phyloP scores from a whole-genome alignment of 495 filamentous ascomycete genomes.

The Podospora appendiculata region DNA sequence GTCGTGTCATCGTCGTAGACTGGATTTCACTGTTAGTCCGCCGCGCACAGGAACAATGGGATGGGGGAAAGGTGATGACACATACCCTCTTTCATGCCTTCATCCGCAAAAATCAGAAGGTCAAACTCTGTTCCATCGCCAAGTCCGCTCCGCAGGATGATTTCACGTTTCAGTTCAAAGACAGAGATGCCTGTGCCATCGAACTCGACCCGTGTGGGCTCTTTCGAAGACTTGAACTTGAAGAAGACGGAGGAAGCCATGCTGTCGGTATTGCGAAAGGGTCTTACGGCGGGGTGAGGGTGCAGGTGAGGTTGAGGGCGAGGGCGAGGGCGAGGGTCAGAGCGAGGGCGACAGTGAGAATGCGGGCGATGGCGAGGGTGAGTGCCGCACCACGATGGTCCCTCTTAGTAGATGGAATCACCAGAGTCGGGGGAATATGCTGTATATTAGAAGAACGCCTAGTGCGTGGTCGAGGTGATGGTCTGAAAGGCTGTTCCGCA shows the following conservation, averaged over 20 bases:
- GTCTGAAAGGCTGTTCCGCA: constrained; percentile 17
- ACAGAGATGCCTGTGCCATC: constrained; percentile 98
- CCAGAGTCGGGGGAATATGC: constrained; percentile 11
- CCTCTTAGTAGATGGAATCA: constrained; percentile 4
- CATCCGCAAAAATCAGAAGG: constrained; percentile 83
- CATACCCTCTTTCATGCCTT: constrained; percentile 79
- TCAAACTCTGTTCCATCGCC: constrained; percentile 98
- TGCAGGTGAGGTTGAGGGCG: no score
- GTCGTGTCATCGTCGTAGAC: constrained; percentile 96
- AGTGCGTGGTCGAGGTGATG: constrained; percentile 8
- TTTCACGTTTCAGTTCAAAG: constrained; percentile 96
- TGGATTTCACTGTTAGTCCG: constrained; percentile 23
- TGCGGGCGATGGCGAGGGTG: no score
- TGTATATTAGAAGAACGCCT: constrained; percentile 28
- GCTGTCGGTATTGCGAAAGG: constrained; percentile 24
- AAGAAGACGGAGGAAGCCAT: constrained; percentile 99
- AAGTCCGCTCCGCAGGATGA: constrained; percentile 84
- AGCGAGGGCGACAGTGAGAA: no score
- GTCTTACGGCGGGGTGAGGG: constrained; percentile 1
- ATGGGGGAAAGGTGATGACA: constrained; percentile 2
- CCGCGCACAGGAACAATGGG: background rate
- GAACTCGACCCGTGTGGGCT: constrained; percentile 88
- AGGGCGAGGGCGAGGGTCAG: no score
- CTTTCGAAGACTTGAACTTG: constrained; percentile 99
- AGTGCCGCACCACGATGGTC: constrained; percentile 1